Evolutionary conservation across 106 monocot genomes (phyloP), one percentile per base, ranked within the genome.

Genomic region (Ottelia alismoides): DNA sequence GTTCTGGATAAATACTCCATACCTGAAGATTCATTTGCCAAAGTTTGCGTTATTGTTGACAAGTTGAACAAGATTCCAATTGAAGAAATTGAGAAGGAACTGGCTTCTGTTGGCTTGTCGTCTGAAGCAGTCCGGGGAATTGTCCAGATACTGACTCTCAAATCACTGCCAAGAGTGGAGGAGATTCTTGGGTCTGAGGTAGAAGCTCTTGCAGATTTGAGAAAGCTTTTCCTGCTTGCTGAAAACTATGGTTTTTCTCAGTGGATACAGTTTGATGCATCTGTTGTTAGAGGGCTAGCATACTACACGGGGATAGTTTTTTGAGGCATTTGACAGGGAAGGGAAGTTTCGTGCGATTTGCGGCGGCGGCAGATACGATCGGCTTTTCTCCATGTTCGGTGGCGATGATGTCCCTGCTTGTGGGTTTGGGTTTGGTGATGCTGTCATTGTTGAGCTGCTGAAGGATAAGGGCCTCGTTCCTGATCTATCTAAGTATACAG

Each of bases 381-480:
- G 54, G 35, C 51, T 99, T 62, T 74, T 99, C 28, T 90, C 98
- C 2, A 86, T 83, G 52, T 91, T 99, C 63, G 90, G 98, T 31
- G 80, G 79, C 75, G 85, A 83, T 46, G 79, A 90, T 44, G 73
- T 80, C 49, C 78, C 98, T 31, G 90, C 90, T 40, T 90, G 90
- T 62, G 98, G 98, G 28, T 99, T 99, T 83, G 98, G 98, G 45
- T 99, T 99, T 66, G 98, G 98, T 47, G 98, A 99, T 75, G 98
- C 98, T 70, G 98, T 98, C 31, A 98, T 98, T 55, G 45, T 90
- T 28, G 98, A 98, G 98, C 58, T 99, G 70, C 70, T 99, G 23
- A 90, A 83, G 77, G 98, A 99, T 43, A 99, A 90, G 62, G 82
- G 75, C 19, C 77, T 99, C 55, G 27, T 91, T 14, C 90, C 98